Evolutionary conservation across 2,329 filamentous ascomycete genomes (phyloP), one percentile per base, ranked within the genome.

Genomic region (Hypoxylon sp.): DNA sequence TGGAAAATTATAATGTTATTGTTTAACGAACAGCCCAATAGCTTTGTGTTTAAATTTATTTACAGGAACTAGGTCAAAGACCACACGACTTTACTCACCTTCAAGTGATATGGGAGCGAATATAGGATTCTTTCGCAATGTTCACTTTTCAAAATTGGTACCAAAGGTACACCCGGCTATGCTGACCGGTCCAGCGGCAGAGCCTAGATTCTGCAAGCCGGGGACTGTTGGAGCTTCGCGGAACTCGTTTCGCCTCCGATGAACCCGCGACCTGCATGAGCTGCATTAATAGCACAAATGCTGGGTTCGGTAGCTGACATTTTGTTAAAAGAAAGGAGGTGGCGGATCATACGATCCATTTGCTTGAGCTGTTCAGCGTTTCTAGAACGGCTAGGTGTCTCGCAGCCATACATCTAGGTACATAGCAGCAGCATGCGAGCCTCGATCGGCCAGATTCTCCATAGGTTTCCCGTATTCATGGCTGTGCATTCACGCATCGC

Each of bases 261-360:
- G 30, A 58, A 53, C 14, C 34, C 56, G 63, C 53, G 32, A 60
- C 57, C 48, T 67, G 65, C 57, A 68, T 41, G 41, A 32, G 59
- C 45, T 63, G 62, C 61, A 63, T 60, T 60, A 60, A 61, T 58
- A 43, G n/a, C 57, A 53, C 38, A 28, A 50, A n/a, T 50, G 43
- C 21, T 57, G 46, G 25, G 11, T 36, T 60, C 45, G 52, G 52
- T 43, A 68, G 50, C 50, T 55, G 30, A 48, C 14, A 43, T 21
- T 30, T 60, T 30, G 3, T 38, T n/a, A 17, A 63, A 59, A n/a
- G n/a, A 58, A 58, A 49, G 34, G 57, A 28, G 43, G 23, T 23
- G 48, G 28, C 21, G 46, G n/a, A 53, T 65, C 51, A 46, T 63
- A 51, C 45, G 43, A 52, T 28, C 23, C 5, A 13, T 34, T 30